Evolutionary conservation across 225 moss, liverwort and hornwort genomes (phyloP).

Genomic region (Straminergon stramineum): DNA sequence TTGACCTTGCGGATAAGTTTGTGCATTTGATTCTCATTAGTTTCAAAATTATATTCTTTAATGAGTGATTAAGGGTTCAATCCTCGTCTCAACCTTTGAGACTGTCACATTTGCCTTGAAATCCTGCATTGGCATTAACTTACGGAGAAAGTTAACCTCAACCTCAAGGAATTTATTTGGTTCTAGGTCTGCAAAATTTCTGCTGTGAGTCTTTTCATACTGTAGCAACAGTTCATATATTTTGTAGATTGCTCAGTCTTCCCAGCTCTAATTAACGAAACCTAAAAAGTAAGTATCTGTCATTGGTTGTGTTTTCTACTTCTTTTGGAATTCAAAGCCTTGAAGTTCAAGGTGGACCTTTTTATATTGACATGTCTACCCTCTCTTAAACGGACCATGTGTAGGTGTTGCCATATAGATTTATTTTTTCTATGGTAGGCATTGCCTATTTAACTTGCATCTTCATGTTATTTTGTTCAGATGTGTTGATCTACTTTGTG

Average conservation of each 20-base stretch:
- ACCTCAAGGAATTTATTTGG: not conserved
- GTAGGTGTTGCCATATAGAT: not conserved
- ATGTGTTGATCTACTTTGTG: not conserved
- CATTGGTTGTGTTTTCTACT: not conserved
- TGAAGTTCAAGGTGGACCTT: not conserved
- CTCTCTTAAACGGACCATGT: not conserved
- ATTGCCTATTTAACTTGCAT: not conserved
- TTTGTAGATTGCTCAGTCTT: not conserved
- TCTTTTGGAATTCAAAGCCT: not conserved
- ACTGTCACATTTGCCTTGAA: not conserved
- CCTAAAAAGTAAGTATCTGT: not conserved
- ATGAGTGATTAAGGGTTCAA: not conserved
- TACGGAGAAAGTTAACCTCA: not conserved
- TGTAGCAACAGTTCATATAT: not conserved
- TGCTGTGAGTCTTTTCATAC: not conserved
- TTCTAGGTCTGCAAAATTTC: not conserved
- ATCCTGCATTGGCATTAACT: not conserved
- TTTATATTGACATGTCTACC: not conserved
- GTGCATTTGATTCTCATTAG: not conserved
- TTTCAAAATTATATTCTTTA: not conserved
- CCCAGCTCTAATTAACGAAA: not conserved
- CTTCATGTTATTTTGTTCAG: not conserved
- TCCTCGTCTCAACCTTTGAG: not conserved
- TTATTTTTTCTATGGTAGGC: not conserved
- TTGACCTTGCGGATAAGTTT: not conserved